Evolutionary conservation across 2,329 filamentous ascomycete genomes (phyloP).

Genomic region (Cordyceps cicadae): DNA sequence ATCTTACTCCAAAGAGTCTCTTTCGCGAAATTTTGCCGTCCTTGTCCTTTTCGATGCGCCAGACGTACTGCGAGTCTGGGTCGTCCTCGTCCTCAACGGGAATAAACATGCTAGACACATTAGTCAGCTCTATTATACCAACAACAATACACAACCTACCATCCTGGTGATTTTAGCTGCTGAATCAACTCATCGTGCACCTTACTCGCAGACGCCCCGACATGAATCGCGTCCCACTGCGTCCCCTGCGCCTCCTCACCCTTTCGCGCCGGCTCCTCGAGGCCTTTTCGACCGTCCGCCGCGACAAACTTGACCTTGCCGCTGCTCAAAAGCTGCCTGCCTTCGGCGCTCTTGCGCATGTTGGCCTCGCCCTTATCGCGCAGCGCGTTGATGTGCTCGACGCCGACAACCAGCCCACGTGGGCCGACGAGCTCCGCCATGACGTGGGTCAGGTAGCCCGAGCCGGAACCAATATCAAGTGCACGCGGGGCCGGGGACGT

Average conservation of each 20-base stretch:
- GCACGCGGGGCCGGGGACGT: slow-evolving; percentile 39
- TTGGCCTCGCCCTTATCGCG: slow-evolving; percentile 56
- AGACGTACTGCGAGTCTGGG: slow-evolving; percentile 55
- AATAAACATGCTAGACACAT: slow-evolving; percentile 56
- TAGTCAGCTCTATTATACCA: slow-evolving; percentile 16
- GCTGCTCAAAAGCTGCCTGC: slow-evolving; percentile 49
- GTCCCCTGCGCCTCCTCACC: slow-evolving; percentile 40
- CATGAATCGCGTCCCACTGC: slow-evolving; percentile 89
- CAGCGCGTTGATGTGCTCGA: slow-evolving; percentile 65
- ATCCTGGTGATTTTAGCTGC: slow-evolving; percentile 71
- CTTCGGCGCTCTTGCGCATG: slow-evolving; percentile 54
- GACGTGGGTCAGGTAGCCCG: slow-evolving; percentile 80
- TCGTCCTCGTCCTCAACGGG: slow-evolving; percentile 53
- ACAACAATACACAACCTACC: slow-evolving; percentile 31
- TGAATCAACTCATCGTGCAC: slow-evolving; percentile 65
- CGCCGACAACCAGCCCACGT: slow-evolving; percentile 51
- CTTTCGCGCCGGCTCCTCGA: slow-evolving; percentile 34
- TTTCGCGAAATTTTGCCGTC: slow-evolving; percentile 52
- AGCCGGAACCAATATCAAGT: slow-evolving; percentile 68
- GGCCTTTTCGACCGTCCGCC: slow-evolving; percentile 66
- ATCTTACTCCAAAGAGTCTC: slow-evolving; percentile 62
- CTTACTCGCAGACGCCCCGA: slow-evolving; percentile 73
- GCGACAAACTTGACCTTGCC: slow-evolving; percentile 64
- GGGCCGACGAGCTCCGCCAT: slow-evolving; percentile 66
- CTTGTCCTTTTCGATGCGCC: slow-evolving; percentile 63